phyloP scores from a whole-genome alignment of 2,329 filamentous ascomycete genomes.

The Calonectria pseudoreteaudii region DNA sequence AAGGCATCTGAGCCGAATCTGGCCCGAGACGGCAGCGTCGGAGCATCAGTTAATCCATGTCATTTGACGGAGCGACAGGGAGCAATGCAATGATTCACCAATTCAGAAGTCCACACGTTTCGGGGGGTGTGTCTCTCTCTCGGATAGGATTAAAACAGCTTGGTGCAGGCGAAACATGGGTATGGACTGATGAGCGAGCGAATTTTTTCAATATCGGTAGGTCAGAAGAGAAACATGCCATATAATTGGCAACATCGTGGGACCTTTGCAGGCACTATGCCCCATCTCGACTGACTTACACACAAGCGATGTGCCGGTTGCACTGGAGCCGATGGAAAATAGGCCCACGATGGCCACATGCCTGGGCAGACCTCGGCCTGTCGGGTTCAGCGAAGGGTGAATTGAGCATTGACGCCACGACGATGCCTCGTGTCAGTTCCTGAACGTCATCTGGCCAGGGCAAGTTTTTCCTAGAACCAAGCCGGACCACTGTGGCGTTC shows the following conservation, averaged over 20 bases:
- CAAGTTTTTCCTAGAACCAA: neutral
- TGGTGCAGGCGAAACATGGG: constrained; percentile 17
- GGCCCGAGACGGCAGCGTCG: neutral
- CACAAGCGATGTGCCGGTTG: constrained; percentile 36
- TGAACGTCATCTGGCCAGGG: constrained; percentile 2
- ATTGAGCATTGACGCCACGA: constrained; percentile 22
- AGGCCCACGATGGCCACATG: constrained; percentile 23
- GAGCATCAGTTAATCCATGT: neutral
- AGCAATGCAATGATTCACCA: neutral
- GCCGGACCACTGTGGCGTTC: neutral
- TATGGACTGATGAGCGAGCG: constrained; percentile 29
- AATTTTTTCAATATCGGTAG: constrained; percentile 27
- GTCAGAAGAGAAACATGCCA: constrained; percentile 36
- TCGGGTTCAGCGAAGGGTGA: neutral
- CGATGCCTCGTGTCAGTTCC: neutral
- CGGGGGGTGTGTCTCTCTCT: neutral
- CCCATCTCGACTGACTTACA: constrained; percentile 10
- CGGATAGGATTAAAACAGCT: constrained; percentile 2
- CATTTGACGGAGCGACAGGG: constrained; percentile 14
- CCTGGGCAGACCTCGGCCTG: neutral
- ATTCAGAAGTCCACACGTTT: neutral
- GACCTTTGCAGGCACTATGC: constrained; percentile 38
- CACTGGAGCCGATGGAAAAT: constrained; percentile 31
- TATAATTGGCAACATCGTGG: constrained; percentile 25
- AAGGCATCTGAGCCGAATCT: neutral